Conservation (phyloP, 352 stramenopile species). For the Pythium oligandrum region DNA sequence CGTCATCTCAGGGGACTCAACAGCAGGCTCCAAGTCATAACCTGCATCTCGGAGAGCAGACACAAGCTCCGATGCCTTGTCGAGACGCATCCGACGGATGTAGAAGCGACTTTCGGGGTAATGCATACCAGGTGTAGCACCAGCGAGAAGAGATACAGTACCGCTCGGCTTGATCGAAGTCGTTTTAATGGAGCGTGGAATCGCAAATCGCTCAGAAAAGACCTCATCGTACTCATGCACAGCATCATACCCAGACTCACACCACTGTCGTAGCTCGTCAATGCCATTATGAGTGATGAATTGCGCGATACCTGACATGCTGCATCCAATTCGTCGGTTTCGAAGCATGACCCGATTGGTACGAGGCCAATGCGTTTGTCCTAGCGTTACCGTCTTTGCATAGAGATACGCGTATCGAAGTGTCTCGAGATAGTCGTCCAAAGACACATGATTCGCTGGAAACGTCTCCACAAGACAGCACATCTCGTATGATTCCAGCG, state of each 20-base stretch:
- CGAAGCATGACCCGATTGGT: constrained; percentile 91
- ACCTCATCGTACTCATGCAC: constrained; percentile 70
- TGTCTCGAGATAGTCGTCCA: constrained; percentile 89
- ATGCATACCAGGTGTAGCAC: constrained; percentile 92
- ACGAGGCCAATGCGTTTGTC: constrained; percentile 86
- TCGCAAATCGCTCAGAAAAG: constrained; percentile 68
- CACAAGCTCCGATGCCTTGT: constrained; percentile 79
- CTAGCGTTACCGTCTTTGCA: constrained; percentile 93
- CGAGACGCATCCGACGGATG: constrained; percentile 86
- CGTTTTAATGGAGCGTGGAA: constrained; percentile 90
- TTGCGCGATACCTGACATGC: constrained; percentile 92
- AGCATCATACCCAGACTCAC: constrained; percentile 76
- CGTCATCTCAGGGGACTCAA: constrained; percentile 56
- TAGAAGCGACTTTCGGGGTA: constrained; percentile 93
- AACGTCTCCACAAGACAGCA: constrained; percentile 95
- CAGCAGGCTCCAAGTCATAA: constrained; percentile 74
- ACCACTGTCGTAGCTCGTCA: constrained; percentile 84
- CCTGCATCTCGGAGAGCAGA: constrained; percentile 60
- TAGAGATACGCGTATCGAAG: constrained; percentile 89
- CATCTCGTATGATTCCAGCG: constrained; percentile 91
- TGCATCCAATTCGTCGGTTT: constrained; percentile 90
- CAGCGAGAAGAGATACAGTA: constrained; percentile 90
- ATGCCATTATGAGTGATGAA: constrained; percentile 82
- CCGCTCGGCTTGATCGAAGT: constrained; percentile 90
- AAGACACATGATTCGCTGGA: constrained; percentile 69